Evolutionary conservation across 2,329 filamentous ascomycete genomes (phyloP).

Genomic region (Penicillium oxalicum): DNA sequence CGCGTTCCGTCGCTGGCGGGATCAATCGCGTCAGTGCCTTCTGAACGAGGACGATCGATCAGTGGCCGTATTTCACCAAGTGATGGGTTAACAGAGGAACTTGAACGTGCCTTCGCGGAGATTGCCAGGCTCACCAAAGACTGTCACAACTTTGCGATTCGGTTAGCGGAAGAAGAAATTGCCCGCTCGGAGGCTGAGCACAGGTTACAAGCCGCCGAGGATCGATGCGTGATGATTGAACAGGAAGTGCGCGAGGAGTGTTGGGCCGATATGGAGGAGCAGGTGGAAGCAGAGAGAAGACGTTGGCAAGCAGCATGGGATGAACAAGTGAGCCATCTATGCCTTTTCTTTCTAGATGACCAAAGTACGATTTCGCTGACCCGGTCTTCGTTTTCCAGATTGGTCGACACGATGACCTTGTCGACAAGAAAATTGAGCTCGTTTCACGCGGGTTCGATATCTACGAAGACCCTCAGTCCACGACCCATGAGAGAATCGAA

Average conservation of each 20-base stretch:
- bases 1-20: constrained; percentile 76
- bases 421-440: constrained; percentile 81
- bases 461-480: constrained; percentile 44
- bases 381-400: constrained; percentile 25
- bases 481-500: constrained; percentile 55
- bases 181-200: constrained; percentile 66
- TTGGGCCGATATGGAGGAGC: constrained; percentile 75
- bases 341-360: not conserved
- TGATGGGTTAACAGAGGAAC: constrained; percentile 53
- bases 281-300: constrained; percentile 66
- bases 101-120: constrained; percentile 75
- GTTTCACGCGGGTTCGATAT: constrained; percentile 52
- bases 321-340: constrained; percentile 52
- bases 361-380: not conserved
- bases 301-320: constrained; percentile 77
- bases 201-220: constrained; percentile 60
- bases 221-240: constrained; percentile 67
- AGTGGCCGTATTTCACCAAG: constrained; percentile 42
- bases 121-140: constrained; percentile 73
- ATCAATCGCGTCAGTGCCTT: constrained; percentile 50
- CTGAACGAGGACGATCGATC: constrained; percentile 27
- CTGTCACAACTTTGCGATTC: constrained; percentile 65
- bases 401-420: constrained; percentile 74
- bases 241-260: constrained; percentile 84
- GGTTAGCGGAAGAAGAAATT: constrained; percentile 65